These are phyloP conservation scores for Mycena maculata DNA, from an alignment of 768 basidiomycete genomes.

Conservation along the genomic window DNA sequence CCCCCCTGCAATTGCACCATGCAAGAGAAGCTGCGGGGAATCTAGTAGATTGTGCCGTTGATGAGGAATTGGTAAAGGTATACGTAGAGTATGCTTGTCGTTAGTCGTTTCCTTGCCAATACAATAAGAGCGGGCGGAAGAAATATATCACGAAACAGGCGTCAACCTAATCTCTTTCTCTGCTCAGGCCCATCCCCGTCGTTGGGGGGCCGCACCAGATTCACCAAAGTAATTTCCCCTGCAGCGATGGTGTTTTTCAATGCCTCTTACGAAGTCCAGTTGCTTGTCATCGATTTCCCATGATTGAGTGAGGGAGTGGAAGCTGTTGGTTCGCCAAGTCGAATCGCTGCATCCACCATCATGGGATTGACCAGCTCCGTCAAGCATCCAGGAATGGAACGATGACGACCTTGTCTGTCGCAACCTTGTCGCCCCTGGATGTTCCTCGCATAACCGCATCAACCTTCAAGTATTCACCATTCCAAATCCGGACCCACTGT, in stretches of 20 bases:
- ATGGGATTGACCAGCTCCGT: conserved; percentile 15
- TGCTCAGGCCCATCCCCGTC: no score
- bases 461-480: conserved; percentile 12
- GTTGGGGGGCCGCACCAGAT: no score
- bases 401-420: conserved; percentile 14
- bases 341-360: conserved; percentile 1
- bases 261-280: neutral
- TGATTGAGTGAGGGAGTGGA: conserved; percentile 2
- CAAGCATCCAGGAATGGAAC: conserved; percentile 18
- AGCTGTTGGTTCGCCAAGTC: neutral
- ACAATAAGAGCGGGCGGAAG: no score
- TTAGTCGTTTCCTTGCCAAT: no score
- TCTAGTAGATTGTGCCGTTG: conserved; percentile 14
- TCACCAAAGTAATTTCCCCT: no score
- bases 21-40: conserved; percentile 12
- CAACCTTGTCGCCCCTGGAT: conserved; percentile 1
- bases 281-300: conserved; percentile 25
- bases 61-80: neutral
- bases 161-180: no score
- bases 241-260: neutral
- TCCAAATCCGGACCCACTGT: conserved; percentile 26
- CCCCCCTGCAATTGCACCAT: neutral
- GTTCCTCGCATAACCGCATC: conserved; percentile 25
- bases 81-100: conserved; percentile 19
- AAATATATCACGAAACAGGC: no score